Percentiles rank a stretch among this genome's conserved stretches.
phyloP scores from a whole-genome alignment of 169 alveolate species.

The Eimeria necatrix region DNA sequence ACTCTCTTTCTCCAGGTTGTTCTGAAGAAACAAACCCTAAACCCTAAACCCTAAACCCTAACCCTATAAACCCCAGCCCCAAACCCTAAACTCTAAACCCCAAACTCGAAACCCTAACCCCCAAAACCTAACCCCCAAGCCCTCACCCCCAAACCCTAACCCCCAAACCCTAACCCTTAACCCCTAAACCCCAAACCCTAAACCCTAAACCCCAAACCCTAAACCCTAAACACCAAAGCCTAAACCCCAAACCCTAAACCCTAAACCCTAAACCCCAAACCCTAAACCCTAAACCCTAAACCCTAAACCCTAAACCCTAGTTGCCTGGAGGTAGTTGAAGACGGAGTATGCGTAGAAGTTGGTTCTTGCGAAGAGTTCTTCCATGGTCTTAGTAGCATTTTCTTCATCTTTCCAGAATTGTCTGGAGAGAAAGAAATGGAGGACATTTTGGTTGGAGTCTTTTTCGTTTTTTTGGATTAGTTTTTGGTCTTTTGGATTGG shows the following conservation, averaged over 20 bases:
- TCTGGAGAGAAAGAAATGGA: background rate
- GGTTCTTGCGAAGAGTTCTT: slow-evolving; percentile 27
- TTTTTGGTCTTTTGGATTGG: background rate
- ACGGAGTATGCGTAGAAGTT: background rate
- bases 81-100: too few relatives aligned
- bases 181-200: too few relatives aligned
- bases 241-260: background rate
- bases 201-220: too few relatives aligned
- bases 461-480: background rate
- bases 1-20: background rate
- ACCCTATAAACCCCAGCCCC: too few relatives aligned
- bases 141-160: too few relatives aligned
- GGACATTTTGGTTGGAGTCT: background rate
- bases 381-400: slow-evolving; percentile 26
- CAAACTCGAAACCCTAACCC: too few relatives aligned
- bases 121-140: too few relatives aligned
- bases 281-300: background rate
- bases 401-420: slow-evolving; percentile 68
- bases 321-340: background rate
- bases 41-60: background rate
- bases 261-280: background rate
- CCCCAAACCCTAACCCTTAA: too few relatives aligned
- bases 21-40: background rate
- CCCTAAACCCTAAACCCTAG: background rate
- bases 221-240: background rate